Conservation (phyloP, 805 yeast species). For the Ogataea neopini region DNA sequence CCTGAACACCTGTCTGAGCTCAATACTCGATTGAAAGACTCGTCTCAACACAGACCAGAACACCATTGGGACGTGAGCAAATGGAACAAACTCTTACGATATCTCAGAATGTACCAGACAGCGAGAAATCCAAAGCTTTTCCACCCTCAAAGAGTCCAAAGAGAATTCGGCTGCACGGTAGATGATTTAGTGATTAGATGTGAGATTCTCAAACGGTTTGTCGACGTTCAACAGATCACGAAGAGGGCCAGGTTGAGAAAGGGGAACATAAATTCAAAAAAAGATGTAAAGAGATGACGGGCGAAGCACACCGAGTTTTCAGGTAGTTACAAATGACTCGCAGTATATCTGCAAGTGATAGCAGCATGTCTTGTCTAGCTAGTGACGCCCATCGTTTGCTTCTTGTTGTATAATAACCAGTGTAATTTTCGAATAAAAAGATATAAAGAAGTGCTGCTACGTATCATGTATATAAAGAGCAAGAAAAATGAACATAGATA, state of each 20-base stretch:
- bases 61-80: slow-evolving; percentile 25
- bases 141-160: slow-evolving; percentile 12
- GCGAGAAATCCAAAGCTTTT: slow-evolving; percentile 18
- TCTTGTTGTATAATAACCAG: neutral
- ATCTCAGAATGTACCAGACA: slow-evolving; percentile 23
- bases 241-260: neutral
- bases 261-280: too few species aligned
- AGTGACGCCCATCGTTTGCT: neutral
- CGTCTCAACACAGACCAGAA: too few species aligned
- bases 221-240: slow-evolving; percentile 24
- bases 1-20: slow-evolving; percentile 1
- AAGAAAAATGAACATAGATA: slow-evolving; percentile 1
- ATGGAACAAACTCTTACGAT: slow-evolving; percentile 28
- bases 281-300: too few species aligned
- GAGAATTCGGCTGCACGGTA: slow-evolving; percentile 27
- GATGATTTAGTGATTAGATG: slow-evolving; percentile 26
- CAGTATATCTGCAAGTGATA: too few species aligned
- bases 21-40: neutral
- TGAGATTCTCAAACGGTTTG: slow-evolving; percentile 19
- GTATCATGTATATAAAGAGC: slow-evolving; percentile 2
- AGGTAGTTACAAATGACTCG: too few species aligned
- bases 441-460: slow-evolving; percentile 4
- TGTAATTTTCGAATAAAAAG: neutral
- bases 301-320: too few species aligned
- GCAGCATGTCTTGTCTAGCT: too few species aligned